phyloP scores from a whole-genome alignment of 2,329 filamentous ascomycete species.

The Nothopassalora personata region DNA sequence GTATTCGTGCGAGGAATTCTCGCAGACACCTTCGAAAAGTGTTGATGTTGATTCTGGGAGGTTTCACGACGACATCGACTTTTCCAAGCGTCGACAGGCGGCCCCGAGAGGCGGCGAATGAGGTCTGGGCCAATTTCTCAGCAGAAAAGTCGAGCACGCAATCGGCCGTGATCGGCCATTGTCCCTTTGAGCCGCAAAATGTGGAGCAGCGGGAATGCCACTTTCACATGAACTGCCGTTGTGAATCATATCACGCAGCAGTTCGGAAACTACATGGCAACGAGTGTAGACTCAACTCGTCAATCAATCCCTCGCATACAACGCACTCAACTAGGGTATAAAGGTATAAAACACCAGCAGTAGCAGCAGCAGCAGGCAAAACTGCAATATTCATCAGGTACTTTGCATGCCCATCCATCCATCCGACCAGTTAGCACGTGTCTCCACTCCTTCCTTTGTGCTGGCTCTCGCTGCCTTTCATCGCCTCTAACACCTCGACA shows the following conservation, averaged over 20 bases:
- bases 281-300: neutral
- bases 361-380: neutral
- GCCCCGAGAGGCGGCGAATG: neutral
- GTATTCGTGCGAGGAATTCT: neutral
- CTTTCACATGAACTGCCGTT: neutral
- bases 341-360: neutral
- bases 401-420: neutral
- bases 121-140: slow-evolving; percentile 1
- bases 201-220: slow-evolving; percentile 31
- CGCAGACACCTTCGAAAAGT: neutral
- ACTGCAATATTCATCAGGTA: neutral
- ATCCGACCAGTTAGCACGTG: neutral
- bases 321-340: slow-evolving; percentile 8
- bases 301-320: neutral
- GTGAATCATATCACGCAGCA: neutral
- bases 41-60: neutral
- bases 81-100: neutral
- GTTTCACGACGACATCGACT: neutral
- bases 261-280: neutral
- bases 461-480: neutral
- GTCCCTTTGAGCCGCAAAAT: slow-evolving; percentile 17
- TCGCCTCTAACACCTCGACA: neutral
- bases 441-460: neutral
- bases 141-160: slow-evolving; percentile 4
- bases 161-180: neutral